Evolutionary conservation across 257 asterid genomes (phyloP).

Genomic region (Gentiana dahurica): DNA sequence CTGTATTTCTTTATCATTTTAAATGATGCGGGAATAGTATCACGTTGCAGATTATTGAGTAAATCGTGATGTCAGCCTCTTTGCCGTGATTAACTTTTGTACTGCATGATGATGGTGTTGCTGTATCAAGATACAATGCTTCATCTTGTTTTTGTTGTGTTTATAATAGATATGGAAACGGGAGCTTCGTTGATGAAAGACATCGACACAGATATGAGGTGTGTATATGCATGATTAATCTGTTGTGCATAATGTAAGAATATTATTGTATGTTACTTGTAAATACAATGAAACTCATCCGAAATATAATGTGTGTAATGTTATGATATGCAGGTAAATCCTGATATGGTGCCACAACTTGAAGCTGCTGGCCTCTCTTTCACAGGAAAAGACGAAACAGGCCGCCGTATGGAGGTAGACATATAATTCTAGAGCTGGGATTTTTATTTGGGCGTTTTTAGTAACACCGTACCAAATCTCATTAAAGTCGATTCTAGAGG

Average conservation of each 20-base stretch:
- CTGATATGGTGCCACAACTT: conserved; percentile 31
- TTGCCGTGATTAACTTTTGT: not conserved
- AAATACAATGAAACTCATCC: not conserved
- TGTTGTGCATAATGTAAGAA: no score
- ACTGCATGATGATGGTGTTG: not conserved
- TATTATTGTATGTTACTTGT: not conserved
- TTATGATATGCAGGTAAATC: conserved; percentile 26
- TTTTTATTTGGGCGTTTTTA: no score
- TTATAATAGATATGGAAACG: conserved; percentile 44
- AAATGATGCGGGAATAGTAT: no score
- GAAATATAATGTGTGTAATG: not conserved
- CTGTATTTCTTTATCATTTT: no score
- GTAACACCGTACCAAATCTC: no score
- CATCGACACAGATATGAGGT: conserved; percentile 99
- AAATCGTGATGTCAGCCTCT: not conserved
- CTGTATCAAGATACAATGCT: no score
- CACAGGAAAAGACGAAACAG: conserved; percentile 41
- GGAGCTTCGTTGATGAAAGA: conserved; percentile 69
- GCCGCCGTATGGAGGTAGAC: conserved; percentile 36
- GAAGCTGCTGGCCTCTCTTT: conserved; percentile 38
- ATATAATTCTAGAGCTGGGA: not conserved
- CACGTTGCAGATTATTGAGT: not conserved
- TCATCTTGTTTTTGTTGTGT: no score
- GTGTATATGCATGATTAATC: not conserved
- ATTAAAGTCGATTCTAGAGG: no score